phyloP scores from a whole-genome alignment of 1,139 yeast species.

The Blastobotrys proliferans region DNA sequence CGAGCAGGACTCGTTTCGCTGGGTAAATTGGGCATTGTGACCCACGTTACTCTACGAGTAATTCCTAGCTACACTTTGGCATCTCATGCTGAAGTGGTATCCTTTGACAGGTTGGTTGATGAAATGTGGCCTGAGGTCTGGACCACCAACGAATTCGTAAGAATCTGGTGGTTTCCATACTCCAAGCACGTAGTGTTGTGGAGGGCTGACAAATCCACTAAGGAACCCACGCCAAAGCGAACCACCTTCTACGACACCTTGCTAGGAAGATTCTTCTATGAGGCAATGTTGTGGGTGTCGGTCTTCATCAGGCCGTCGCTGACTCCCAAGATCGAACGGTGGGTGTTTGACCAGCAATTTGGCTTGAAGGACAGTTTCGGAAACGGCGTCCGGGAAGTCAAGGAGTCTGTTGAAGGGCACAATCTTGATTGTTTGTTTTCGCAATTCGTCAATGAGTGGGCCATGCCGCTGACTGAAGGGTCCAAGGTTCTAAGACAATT shows the following conservation, averaged over 20 bases:
- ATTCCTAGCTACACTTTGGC: slow-evolving; percentile 80
- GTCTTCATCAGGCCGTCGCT: slow-evolving; percentile 67
- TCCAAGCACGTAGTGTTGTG: slow-evolving; percentile 79
- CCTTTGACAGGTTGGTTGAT: slow-evolving; percentile 66
- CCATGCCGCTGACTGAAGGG: slow-evolving; percentile 78
- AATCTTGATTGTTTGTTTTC: slow-evolving; percentile 95
- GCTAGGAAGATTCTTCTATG: slow-evolving; percentile 74
- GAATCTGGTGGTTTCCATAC: slow-evolving; percentile 99
- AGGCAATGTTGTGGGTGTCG: slow-evolving; percentile 71
- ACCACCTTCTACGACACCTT: slow-evolving; percentile 82
- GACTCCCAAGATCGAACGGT: slow-evolving; percentile 80
- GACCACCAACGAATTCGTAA: slow-evolving; percentile 85
- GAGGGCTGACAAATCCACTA: slow-evolving; percentile 72
- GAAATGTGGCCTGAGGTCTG: slow-evolving; percentile 61
- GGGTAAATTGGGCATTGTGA: slow-evolving; percentile 89
- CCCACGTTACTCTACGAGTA: slow-evolving; percentile 79
- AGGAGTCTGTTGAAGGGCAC: slow-evolving; percentile 70
- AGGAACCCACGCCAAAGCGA: slow-evolving; percentile 65
- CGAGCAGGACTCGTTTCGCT: slow-evolving; percentile 81
- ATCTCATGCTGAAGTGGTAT: slow-evolving; percentile 76
- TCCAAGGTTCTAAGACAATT: slow-evolving; percentile 64
- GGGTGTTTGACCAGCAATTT: slow-evolving; percentile 77
- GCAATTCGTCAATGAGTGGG: slow-evolving; percentile 97
- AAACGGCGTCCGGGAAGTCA: slow-evolving; percentile 65
- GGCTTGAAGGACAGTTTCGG: slow-evolving; percentile 71